Percentiles rank a stretch among this genome's conserved stretches.
These are phyloP conservation scores for Dioscorea alata DNA, from an alignment of 106 monocot species.

Conservation along the genomic window DNA sequence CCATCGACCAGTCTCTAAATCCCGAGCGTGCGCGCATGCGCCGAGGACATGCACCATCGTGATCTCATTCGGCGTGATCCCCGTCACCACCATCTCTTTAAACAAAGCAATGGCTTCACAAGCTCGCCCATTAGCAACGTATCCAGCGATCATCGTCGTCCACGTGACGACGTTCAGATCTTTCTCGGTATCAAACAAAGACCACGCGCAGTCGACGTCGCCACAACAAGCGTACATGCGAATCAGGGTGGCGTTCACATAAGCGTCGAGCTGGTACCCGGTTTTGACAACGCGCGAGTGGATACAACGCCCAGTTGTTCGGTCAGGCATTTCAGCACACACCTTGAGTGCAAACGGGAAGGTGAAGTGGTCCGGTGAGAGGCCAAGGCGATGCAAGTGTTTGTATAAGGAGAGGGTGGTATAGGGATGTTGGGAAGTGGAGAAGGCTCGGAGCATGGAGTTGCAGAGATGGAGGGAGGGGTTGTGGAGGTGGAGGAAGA, in stretches of 20 bases:
- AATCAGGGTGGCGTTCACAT: constrained; percentile 21
- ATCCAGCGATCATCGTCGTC: constrained; percentile 39
- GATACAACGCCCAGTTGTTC: constrained; percentile 1
- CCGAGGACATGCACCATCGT: constrained; percentile 31
- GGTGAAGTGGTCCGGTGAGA: constrained; percentile 41
- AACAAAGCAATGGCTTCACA: constrained; percentile 23
- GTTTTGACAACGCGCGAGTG: constrained; percentile 16
- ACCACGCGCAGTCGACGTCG: constrained; percentile 9
- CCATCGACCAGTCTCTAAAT: constrained; percentile 22
- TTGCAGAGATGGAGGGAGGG: constrained; percentile 27
- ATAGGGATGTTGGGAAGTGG: constrained; percentile 1
- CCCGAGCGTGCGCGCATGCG: constrained; percentile 26
- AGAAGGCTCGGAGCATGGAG: constrained; percentile 22
- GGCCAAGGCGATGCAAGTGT: constrained; percentile 14
- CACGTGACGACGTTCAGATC: constrained; percentile 30
- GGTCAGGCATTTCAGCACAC: background rate
- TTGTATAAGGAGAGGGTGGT: constrained; percentile 9
- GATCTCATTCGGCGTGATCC: constrained; percentile 29
- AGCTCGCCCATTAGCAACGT: constrained; percentile 1
- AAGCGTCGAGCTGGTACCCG: constrained; percentile 20
- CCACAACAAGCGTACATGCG: constrained; percentile 21
- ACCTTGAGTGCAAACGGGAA: constrained; percentile 42
- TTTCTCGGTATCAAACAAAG: constrained; percentile 3
- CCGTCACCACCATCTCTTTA: constrained; percentile 14
- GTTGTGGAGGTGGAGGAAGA: constrained; percentile 8